phyloP scores from a whole-genome alignment of 495 filamentous ascomycete species.

The Xylaria cubensis region DNA sequence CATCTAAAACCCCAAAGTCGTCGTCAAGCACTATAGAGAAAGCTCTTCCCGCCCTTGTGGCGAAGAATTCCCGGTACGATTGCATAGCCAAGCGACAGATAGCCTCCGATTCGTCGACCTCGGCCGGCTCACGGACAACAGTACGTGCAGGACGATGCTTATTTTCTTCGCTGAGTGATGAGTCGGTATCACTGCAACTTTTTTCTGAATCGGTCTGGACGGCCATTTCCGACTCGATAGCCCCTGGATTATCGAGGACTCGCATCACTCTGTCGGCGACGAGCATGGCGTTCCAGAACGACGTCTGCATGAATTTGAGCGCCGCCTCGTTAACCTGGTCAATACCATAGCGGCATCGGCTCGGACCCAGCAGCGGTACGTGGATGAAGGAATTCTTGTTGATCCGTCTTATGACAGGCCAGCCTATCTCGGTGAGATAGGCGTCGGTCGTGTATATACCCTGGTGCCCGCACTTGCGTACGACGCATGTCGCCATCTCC shows the following conservation, averaged over 20 bases:
- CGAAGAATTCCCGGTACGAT: background rate
- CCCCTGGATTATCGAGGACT: background rate
- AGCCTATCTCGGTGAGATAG: background rate
- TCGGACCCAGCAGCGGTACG: conserved; percentile 15
- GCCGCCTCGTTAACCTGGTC: background rate
- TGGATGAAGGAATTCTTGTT: background rate
- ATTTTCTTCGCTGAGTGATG: background rate
- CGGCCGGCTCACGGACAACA: background rate
- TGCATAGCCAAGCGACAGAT: conserved; percentile 2
- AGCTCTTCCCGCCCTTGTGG: background rate
- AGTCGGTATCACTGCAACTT: background rate
- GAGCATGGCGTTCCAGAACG: conserved; percentile 22
- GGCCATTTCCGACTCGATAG: background rate
- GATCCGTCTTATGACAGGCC: background rate
- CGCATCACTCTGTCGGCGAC: background rate
- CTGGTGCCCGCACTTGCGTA: background rate
- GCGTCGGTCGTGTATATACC: background rate
- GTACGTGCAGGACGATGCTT: background rate
- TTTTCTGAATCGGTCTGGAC: background rate
- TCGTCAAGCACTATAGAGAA: background rate
- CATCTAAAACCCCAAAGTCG: background rate
- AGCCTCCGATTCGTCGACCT: background rate
- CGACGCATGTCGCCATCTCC: conserved; percentile 6
- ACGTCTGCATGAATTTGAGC: conserved; percentile 10
- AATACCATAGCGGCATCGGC: conserved; percentile 15